Base-by-base conservation (phyloP, 163 green algal species). In the Scenedesmus sp. region DNA sequence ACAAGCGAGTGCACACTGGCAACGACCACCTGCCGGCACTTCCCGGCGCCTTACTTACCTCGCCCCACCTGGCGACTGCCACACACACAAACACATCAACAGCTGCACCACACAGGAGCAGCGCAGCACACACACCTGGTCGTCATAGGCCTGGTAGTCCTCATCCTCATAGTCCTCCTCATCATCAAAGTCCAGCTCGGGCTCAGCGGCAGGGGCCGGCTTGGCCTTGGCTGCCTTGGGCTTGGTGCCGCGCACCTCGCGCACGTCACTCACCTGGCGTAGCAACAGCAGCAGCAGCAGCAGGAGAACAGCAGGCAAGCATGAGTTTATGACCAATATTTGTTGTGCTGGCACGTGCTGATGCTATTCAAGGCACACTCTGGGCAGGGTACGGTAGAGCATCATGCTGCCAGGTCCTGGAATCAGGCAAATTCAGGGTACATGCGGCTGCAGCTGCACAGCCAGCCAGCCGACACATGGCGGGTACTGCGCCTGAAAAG, bases 121-220 rank as follows among this genome's bases (percentile, higher is more conserved):
- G 34, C 34, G 57, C 34, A 59, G 6, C 34, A 59, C 9, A 59
- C 46, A 84, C 76, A 84, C 83, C 83, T 88, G 57, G 54, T 66
- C 82, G 4, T 52, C 82, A n/a, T 67, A 66, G 82, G 16, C 82
- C 57, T 87, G 15, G 1, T 82, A 52, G 67, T 77, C 16, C 64
- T 20, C 64, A 7, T 77, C 70, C 23, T 77, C 86, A 56, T 91
- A 76, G 8, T 82, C 84, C 23, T 91, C 74, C 12, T 91, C 76
- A 13, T 91, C 87, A 64, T 91, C 87, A 77, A 76, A 77, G 5
- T 77, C 76, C 87, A 91, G 87, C 87, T 86, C 87, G 34, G 60
- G 20, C 59, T 34, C 56, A 60, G 55, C 54, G 9, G 60, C 57
- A 59, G 76, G 34, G 26, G 34, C 26, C 12, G 34, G 18, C 46